Conservation (phyloP, 1,284 basidiomycete genomes). For the Puccinia horiana region DNA sequence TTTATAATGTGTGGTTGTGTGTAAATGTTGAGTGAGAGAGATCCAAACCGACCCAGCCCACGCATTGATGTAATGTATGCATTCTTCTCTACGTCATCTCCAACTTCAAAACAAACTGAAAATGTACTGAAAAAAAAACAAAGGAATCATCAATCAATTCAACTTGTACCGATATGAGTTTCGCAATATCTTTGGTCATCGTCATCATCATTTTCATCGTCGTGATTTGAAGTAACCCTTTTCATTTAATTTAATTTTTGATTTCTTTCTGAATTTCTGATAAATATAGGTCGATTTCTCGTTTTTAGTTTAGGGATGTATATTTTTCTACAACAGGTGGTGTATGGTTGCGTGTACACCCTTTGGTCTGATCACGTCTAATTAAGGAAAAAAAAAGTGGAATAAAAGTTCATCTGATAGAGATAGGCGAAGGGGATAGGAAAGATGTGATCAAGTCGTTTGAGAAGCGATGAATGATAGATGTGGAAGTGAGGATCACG, state of each 20-base stretch:
- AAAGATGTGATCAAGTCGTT: not conserved
- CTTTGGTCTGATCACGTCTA: not conserved
- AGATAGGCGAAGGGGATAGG: not conserved
- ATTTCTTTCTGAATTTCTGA: not conserved
- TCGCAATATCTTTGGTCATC: not conserved
- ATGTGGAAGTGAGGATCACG: not conserved
- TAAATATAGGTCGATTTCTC: not conserved
- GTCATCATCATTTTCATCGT: not conserved
- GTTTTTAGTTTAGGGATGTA: not conserved
- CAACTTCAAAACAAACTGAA: no score
- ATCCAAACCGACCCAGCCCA: no score
- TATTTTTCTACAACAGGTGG: conserved; percentile 8
- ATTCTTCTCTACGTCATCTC: no score
- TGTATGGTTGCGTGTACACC: not conserved
- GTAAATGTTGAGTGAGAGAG: no score
- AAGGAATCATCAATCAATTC: not conserved
- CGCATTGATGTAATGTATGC: no score
- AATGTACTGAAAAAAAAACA: not conserved
- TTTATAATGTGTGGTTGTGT: no score
- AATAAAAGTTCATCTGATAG: not conserved
- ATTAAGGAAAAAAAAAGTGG: not conserved
- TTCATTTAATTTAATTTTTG: not conserved
- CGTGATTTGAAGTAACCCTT: not conserved
- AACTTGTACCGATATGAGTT: not conserved
- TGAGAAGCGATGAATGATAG: not conserved